Conservation (phyloP, 108 stramenopile genomes). For the Schizochytrium sp. region DNA sequence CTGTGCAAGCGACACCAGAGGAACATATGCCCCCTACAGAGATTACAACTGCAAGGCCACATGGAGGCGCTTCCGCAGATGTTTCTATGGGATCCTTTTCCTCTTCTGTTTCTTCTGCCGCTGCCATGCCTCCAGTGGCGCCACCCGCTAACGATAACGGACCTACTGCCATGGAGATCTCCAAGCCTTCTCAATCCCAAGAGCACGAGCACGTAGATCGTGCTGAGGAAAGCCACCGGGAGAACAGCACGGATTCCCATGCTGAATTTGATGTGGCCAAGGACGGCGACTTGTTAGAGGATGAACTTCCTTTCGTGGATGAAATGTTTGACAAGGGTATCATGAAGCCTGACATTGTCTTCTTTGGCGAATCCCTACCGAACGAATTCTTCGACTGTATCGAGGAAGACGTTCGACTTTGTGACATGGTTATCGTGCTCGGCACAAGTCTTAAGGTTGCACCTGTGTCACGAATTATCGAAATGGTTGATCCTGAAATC, state of each 20-base stretch:
- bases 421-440: constrained; percentile 71
- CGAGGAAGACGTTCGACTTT: constrained; percentile 66
- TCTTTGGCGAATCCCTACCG: constrained; percentile 76
- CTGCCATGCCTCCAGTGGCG: no score
- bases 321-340: constrained; percentile 64
- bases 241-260: no score
- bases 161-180: no score
- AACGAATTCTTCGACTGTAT: constrained; percentile 53
- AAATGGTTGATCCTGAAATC: constrained; percentile 64
- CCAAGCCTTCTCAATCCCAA: no score
- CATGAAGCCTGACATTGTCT: constrained; percentile 76
- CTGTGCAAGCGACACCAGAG: background rate
- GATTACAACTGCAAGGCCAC: background rate
- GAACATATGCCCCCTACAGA: no score
- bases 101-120: no score
- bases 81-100: no score
- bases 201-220: no score
- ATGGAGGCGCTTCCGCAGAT: background rate
- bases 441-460: constrained; percentile 81
- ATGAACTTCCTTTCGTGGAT: constrained; percentile 25
- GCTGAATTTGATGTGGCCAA: no score
- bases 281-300: background rate
- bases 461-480: constrained; percentile 79
- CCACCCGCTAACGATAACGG: no score
- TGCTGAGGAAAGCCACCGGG: no score